A percentile compares a stretch with the other conserved stretches of the same genome.
Evolutionary conservation across 2,329 filamentous ascomycete species (phyloP).

Genomic region (Bimuria novae-zelandiae): DNA sequence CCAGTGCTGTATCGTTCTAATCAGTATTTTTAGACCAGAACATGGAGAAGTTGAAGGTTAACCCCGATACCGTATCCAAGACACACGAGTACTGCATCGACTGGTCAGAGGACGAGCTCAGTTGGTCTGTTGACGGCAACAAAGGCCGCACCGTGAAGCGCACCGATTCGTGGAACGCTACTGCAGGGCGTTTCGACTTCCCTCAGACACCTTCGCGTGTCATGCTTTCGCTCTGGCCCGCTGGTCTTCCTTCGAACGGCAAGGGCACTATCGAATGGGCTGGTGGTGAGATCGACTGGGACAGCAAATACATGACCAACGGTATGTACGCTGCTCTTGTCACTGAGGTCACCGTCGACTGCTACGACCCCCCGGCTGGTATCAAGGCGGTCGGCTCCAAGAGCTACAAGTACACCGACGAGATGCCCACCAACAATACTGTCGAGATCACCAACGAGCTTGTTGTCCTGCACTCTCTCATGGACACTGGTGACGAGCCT

Average conservation of each 20-base stretch:
- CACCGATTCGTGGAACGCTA: slow-evolving; percentile 83
- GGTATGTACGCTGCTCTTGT: slow-evolving; percentile 90
- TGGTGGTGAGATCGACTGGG: slow-evolving; percentile 88
- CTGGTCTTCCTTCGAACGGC: slow-evolving; percentile 77
- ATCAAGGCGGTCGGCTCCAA: slow-evolving; percentile 62
- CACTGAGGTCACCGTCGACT: slow-evolving; percentile 77
- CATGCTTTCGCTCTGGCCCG: slow-evolving; percentile 95
- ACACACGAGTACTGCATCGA: slow-evolving; percentile 91
- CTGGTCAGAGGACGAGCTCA: slow-evolving; percentile 85
- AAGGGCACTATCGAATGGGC: slow-evolving; percentile 90
- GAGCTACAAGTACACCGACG: slow-evolving; percentile 76
- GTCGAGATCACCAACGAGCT: slow-evolving; percentile 74
- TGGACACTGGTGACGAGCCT: slow-evolving; percentile 78
- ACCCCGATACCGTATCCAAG: slow-evolving; percentile 69
- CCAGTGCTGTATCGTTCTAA: slow-evolving; percentile 19
- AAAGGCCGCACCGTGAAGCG: slow-evolving; percentile 75
- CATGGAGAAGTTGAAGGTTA: slow-evolving; percentile 68
- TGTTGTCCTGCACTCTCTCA: slow-evolving; percentile 77
- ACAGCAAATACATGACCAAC: slow-evolving; percentile 74
- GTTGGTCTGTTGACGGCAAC: slow-evolving; percentile 85
- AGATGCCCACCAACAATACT: slow-evolving; percentile 69
- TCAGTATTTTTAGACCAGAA: slow-evolving; percentile 69
- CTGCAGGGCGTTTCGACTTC: slow-evolving; percentile 79
- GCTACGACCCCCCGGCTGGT: slow-evolving; percentile 81
- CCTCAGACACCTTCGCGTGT: slow-evolving; percentile 91